Conservation (phyloP, 1,284 basidiomycete species). For the Coniferiporia sulphurascens region DNA sequence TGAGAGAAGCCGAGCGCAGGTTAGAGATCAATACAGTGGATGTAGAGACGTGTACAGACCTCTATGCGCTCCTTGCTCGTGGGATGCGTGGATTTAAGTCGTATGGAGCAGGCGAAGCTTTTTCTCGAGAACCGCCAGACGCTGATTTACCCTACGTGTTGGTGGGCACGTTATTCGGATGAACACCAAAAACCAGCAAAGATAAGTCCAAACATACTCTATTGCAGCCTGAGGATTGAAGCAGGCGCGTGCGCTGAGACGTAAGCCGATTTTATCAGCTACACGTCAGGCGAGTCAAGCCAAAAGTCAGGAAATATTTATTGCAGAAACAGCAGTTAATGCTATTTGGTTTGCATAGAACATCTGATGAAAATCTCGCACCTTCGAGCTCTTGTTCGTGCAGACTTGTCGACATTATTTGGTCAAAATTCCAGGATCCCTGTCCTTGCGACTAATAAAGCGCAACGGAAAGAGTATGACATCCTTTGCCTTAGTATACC, state of each 20-base stretch:
- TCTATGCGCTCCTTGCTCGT: conserved; percentile 62
- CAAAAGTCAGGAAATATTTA: not conserved
- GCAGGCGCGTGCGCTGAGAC: conserved; percentile 72
- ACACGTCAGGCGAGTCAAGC: conserved; percentile 1
- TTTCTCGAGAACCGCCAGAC: conserved; percentile 48
- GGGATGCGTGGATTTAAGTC: conserved; percentile 73
- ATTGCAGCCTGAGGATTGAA: conserved; percentile 62
- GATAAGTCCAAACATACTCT: not conserved
- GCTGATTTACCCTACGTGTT: not conserved
- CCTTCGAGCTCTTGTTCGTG: conserved; percentile 81
- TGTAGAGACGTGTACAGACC: conserved; percentile 36
- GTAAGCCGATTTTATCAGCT: conserved; percentile 77
- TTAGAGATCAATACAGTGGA: too few relatives aligned
- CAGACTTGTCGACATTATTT: conserved; percentile 56
- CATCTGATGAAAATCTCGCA: conserved; percentile 20
- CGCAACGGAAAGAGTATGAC: not conserved
- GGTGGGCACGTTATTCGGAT: not conserved
- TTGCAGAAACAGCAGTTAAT: not conserved
- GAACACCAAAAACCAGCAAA: not conserved
- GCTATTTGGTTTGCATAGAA: too few relatives aligned
- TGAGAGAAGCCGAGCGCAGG: not conserved
- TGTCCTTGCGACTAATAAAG: not conserved
- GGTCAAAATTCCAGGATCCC: not conserved
- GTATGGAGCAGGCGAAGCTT: conserved; percentile 28
- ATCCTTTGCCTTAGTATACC: not conserved